Evolutionary conservation across 805 yeast species (phyloP), one percentile per base, ranked within the genome.

Genomic region (Cyberlindnera lachancei): DNA sequence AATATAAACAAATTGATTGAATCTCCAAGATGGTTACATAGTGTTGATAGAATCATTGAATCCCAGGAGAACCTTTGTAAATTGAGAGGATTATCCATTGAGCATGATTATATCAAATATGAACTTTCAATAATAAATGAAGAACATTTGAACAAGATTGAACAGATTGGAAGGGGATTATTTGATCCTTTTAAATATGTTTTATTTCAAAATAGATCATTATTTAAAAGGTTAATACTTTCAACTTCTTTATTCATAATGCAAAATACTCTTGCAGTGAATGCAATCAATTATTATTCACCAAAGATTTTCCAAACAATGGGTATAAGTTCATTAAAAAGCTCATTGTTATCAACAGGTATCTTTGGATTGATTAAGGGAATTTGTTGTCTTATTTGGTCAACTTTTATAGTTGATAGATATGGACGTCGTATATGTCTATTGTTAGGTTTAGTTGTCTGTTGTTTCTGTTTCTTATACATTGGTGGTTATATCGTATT

Each of bases 241-340:
- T 57, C 70, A 3, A 54, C 62, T 1, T 53, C 64, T 3, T 41
- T 64, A 13, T 64, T 64, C 39, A 46, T 59, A 28, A 52, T 67
- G 53, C 71, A 66, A 38, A 67, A 66, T 37, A 59, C 67, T 27
- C 61, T 61, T 34, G 74, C 73, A 24, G 64, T 70, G 44, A 61
- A 67, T 41, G 71, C 73, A 23, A 56, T 69, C 34, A 67, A 63
- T 23, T 71, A 71, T 45, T 72, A 71, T 46, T 67, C 75, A 10
- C 73, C 72, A n/a, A 59, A 65, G 3, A 58, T 71, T 25, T 68
- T 70, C 46, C 52, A 62, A 40, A 58, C 72, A 3, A 56, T 71
- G 30, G 77, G 78, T 13, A 57, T 71, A 8, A 52, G 53, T 22
- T 68, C 71, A 2, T 42, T 63, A 5, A 53, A 59, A 27, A 62